These are phyloP conservation scores for Cyclotella choctawhatcheeana DNA, from an alignment of 108 stramenopile species.

Conservation along the genomic window DNA sequence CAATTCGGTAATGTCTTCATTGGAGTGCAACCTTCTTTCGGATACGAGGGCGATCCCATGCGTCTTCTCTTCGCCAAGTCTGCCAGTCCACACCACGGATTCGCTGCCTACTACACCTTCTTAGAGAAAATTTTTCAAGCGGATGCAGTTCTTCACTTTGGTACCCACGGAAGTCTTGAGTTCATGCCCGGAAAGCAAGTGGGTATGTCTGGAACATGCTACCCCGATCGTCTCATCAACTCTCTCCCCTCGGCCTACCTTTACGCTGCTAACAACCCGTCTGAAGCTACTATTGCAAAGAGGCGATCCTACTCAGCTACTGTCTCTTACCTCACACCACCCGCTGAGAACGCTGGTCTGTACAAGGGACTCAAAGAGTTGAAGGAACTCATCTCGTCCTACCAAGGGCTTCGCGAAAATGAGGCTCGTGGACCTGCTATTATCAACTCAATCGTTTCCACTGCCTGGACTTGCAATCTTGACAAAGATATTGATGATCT, in stretches of 20 bases:
- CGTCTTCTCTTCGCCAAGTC: constrained; percentile 94
- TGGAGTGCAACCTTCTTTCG: constrained; percentile 95
- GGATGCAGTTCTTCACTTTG: constrained; percentile 97
- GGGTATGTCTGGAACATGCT: constrained; percentile 97
- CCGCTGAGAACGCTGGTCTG: constrained; percentile 96
- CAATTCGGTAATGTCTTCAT: constrained; percentile 98
- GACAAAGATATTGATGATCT: constrained; percentile 94
- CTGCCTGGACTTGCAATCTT: constrained; percentile 94
- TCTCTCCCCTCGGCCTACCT: constrained; percentile 95
- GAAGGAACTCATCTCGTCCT: constrained; percentile 94
- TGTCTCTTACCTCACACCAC: constrained; percentile 96
- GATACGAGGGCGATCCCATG: constrained; percentile 97
- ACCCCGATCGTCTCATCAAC: constrained; percentile 96
- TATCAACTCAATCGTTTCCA: constrained; percentile 94
- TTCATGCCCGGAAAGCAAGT: constrained; percentile 99
- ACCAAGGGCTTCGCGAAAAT: constrained; percentile 95
- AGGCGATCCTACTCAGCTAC: constrained; percentile 95
- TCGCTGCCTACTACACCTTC: constrained; percentile 98
- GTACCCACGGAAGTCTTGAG: constrained; percentile 95
- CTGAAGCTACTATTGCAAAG: constrained; percentile 98
- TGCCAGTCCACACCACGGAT: constrained; percentile 97
- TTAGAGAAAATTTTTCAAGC: constrained; percentile 96
- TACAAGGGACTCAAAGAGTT: constrained; percentile 98
- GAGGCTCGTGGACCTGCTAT: constrained; percentile 94
- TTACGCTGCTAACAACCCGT: constrained; percentile 98